A percentile compares a stretch with the other conserved stretches of the same genome.
phyloP scores from a whole-genome alignment of 1,139 yeast genomes.

The Schwanniomyces etchellsii region DNA sequence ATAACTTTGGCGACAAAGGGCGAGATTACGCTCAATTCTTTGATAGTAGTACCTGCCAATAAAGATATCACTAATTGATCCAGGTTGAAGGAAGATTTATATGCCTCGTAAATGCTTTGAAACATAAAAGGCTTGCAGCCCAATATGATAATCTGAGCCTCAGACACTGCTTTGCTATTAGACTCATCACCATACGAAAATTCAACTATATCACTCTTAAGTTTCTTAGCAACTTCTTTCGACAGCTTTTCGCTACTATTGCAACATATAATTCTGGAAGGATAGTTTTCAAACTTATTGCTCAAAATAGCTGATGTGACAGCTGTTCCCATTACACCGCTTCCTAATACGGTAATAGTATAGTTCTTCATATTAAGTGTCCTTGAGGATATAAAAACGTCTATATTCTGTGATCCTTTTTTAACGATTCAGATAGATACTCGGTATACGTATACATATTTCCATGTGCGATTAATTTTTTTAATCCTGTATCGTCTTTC shows the following conservation, averaged over 20 bases:
- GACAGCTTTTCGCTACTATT: slow-evolving; percentile 57
- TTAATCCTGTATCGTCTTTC: no score
- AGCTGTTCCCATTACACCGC: slow-evolving; percentile 98
- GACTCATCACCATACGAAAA: slow-evolving; percentile 44
- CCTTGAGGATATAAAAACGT: no score
- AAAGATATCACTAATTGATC: slow-evolving; percentile 72
- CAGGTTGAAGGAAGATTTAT: slow-evolving; percentile 36
- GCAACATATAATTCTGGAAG: slow-evolving; percentile 69
- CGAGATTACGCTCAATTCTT: slow-evolving; percentile 53
- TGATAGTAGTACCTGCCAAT: slow-evolving; percentile 89
- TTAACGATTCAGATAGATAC: no score
- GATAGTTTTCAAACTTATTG: slow-evolving; percentile 49
- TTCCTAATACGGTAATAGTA: slow-evolving; percentile 78
- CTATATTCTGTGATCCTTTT: no score
- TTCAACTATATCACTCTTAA: slow-evolving; percentile 43
- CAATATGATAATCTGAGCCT: slow-evolving; percentile 67
- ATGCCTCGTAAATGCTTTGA: slow-evolving; percentile 47
- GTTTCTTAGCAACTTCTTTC: slow-evolving; percentile 34
- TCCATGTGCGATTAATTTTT: no score
- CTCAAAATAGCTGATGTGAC: slow-evolving; percentile 71
- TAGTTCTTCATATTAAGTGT: slow-evolving; percentile 39
- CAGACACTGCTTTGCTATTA: slow-evolving; percentile 53
- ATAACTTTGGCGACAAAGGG: slow-evolving; percentile 78
- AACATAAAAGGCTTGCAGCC: slow-evolving; percentile 88
- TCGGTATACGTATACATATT: no score